phyloP scores from a whole-genome alignment of 257 asterid genomes.

The Solanum lignicaule region DNA sequence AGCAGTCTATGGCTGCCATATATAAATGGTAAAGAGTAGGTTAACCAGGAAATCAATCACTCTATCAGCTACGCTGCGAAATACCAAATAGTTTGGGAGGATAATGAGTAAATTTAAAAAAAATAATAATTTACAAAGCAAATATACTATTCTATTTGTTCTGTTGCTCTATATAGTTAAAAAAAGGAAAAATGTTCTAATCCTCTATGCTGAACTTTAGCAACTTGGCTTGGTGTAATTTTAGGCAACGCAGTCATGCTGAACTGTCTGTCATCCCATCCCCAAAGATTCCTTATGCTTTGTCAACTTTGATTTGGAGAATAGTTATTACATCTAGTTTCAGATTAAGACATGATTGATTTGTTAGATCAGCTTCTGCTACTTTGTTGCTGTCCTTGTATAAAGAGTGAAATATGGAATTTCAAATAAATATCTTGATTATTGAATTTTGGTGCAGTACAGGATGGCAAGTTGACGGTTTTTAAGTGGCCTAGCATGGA shows the following conservation, averaged over 20 bases:
- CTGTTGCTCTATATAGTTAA: background rate
- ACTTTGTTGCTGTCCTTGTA: background rate
- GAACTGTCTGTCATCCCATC: background rate
- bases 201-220: background rate
- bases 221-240: background rate
- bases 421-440: conserved; percentile 8
- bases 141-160: background rate
- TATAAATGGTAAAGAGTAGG: background rate
- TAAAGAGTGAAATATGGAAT: background rate
- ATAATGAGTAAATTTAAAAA: background rate
- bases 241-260: background rate
- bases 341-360: background rate
- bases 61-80: background rate
- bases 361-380: background rate
- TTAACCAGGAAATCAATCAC: background rate
- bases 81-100: background rate
- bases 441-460: conserved; percentile 36
- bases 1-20: background rate
- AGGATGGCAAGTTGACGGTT: conserved; percentile 94
- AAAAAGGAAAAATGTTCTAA: background rate
- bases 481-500: conserved; percentile 92
- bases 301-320: background rate
- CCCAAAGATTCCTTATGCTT: background rate
- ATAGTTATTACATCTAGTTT: background rate
- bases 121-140: background rate